phyloP scores from a whole-genome alignment of 2,329 filamentous ascomycete genomes.

The Fusarium begoniae region DNA sequence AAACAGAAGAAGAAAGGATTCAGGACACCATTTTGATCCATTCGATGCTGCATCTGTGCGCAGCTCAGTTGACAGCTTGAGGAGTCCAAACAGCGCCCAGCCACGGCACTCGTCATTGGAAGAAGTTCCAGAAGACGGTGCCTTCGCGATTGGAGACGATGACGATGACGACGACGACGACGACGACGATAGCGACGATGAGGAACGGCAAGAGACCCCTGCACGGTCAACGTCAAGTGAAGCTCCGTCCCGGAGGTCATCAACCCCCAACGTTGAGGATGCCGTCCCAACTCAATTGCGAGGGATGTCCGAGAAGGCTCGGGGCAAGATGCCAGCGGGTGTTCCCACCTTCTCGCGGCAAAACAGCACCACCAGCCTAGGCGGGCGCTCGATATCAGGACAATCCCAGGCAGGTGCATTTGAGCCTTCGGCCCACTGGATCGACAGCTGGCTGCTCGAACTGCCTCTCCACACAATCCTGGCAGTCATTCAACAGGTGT shows the following conservation, averaged over 20 bases:
- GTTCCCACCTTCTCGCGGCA: conserved; percentile 86
- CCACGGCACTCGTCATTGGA: conserved; percentile 43
- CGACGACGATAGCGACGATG: conserved; percentile 66
- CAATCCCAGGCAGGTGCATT: conserved; percentile 71
- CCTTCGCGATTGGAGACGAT: conserved; percentile 90
- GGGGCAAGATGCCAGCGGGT: conserved; percentile 93
- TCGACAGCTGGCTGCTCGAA: conserved; percentile 93
- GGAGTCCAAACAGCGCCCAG: conserved; percentile 62
- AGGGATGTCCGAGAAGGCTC: conserved; percentile 96
- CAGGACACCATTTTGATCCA: conserved; percentile 58
- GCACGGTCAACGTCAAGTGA: conserved; percentile 72
- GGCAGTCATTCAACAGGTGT: conserved; percentile 75
- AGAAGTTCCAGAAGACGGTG: conserved; percentile 68
- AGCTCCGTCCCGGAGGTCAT: conserved; percentile 71
- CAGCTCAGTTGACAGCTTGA: conserved; percentile 73
- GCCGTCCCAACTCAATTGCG: conserved; percentile 83
- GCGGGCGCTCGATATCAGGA: conserved; percentile 68
- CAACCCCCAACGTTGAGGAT: conserved; percentile 75
- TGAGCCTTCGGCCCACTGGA: conserved; percentile 83
- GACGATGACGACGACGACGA: conserved; percentile 53
- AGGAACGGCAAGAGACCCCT: conserved; percentile 62
- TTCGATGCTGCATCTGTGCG: conserved; percentile 61
- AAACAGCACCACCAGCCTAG: conserved; percentile 86
- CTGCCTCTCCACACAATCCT: conserved; percentile 88
- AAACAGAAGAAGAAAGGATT: conserved; percentile 75